Evolutionary conservation across 441 rosid genomes (phyloP), one percentile per base, ranked within the genome.

Genomic region (Mallotus repandus): DNA sequence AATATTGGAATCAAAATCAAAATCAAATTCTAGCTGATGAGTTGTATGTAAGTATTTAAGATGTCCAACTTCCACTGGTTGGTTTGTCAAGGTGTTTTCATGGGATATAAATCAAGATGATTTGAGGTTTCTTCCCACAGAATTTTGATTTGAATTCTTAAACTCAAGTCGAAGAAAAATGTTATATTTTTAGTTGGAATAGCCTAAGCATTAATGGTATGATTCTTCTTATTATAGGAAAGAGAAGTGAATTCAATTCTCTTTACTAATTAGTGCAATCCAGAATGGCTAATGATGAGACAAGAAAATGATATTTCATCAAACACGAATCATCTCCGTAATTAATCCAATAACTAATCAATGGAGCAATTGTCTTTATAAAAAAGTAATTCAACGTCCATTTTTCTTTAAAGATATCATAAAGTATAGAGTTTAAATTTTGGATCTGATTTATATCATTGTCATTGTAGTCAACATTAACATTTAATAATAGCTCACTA

Each of bases 1-100:
- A 19, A 35, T 45, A 18, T 45, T 9, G 43, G 0, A 32, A 3
- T 14, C 7, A 43, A 4, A 12, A 63, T 64, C 74, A 70, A 60
- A 62, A 45, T 25, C 29, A 25, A 25, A 25, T 25, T 69, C 63
- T 22, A 70, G 76, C 69, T 25, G 72, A 74, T 25, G 29, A 25
- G 29, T 25, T 25, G 29, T 25, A n/a, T n/a, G n/a, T n/a, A n/a
- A n/a, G 32, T 29, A 29, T 29, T 29, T 63, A 19, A 16, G 58
- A 8, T 9, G 9, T 32, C 22, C 29, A 9, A 4, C 48, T 61
- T 35, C 19, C 4, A 12, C 73, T 32, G 2, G 78, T 55, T 64
- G 12, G 53, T 13, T 5, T 59, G 57, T 62, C 78, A 65, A 64
- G 10, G 48, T 48, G 57, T 2, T 53, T 63, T 13, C 43, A 15